Percentiles rank a stretch among this genome's conserved stretches.
These are phyloP conservation scores for Kwoniella sp. DNA, from an alignment of 768 basidiomycete species.

Conservation along the genomic window DNA sequence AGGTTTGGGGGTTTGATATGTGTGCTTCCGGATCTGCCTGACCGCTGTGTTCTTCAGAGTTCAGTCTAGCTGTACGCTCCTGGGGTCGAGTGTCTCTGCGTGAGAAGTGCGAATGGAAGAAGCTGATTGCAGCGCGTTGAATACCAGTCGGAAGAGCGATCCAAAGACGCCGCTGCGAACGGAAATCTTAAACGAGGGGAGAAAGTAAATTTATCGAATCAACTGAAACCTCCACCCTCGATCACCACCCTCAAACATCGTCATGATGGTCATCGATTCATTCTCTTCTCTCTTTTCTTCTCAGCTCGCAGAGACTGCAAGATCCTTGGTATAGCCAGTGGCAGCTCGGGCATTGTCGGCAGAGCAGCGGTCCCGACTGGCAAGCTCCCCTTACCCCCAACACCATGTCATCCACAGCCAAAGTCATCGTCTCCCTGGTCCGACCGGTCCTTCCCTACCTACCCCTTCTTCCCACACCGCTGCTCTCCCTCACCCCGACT, in stretches of 20 bases:
- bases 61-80: too few species aligned
- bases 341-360: too few species aligned
- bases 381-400: background rate
- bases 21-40: too few species aligned
- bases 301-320: too few species aligned
- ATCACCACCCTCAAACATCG: background rate
- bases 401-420: slow-evolving; percentile 10
- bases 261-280: background rate
- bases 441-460: slow-evolving; percentile 13
- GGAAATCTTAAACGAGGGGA: background rate
- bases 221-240: slow-evolving; percentile 10
- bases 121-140: too few species aligned
- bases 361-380: too few species aligned
- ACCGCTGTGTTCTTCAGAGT: too few species aligned
- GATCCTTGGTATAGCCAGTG: too few species aligned
- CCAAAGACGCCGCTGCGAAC: too few species aligned
- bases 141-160: too few species aligned
- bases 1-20: background rate
- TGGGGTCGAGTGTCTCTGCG: too few species aligned
- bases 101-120: too few species aligned
- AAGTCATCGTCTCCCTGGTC: slow-evolving; percentile 9
- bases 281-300: background rate
- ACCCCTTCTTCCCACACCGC: slow-evolving; percentile 20
- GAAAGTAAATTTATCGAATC: background rate
- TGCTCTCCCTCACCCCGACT: slow-evolving; percentile 18